A percentile compares a stretch with the other conserved stretches of the same genome.
These are phyloP conservation scores for Uronychia setigera DNA, from an alignment of 73 alveolate species.

Conservation along the genomic window DNA sequence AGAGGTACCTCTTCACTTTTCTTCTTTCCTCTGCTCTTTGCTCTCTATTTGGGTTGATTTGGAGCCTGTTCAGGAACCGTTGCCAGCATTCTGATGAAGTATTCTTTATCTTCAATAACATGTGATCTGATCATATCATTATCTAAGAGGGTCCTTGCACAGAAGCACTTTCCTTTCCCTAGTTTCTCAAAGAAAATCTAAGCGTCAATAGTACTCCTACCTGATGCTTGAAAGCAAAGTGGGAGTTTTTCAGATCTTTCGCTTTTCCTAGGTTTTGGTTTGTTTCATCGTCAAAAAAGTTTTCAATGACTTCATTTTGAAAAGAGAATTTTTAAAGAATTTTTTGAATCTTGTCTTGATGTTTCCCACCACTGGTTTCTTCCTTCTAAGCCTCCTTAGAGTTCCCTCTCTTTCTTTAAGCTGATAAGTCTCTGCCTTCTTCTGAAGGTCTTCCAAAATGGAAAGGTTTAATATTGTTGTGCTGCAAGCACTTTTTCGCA, in stretches of 20 bases:
- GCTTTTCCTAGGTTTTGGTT: background rate
- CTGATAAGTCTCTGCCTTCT: background rate
- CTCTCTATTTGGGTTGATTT: no score
- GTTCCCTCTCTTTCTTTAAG: background rate
- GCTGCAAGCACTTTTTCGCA: constrained; percentile 32
- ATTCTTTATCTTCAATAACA: background rate
- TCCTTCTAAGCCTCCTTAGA: background rate
- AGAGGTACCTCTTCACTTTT: no score
- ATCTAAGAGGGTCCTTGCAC: background rate
- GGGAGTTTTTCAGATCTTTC: background rate
- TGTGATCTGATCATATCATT: background rate
- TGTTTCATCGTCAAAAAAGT: no score
- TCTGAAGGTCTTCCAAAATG: background rate
- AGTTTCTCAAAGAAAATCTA: background rate
- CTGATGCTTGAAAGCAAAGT: background rate
- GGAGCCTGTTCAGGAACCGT: background rate
- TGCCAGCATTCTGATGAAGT: background rate
- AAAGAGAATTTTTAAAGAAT: no score
- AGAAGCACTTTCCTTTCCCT: background rate
- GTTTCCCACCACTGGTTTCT: background rate
- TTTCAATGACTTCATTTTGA: no score
- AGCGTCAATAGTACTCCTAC: background rate
- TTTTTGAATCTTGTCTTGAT: background rate
- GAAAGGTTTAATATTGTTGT: background rate
- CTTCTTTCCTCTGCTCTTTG: no score